phyloP scores from a whole-genome alignment of 208 protist genomes.

The Vickermania spadyakhi region DNA sequence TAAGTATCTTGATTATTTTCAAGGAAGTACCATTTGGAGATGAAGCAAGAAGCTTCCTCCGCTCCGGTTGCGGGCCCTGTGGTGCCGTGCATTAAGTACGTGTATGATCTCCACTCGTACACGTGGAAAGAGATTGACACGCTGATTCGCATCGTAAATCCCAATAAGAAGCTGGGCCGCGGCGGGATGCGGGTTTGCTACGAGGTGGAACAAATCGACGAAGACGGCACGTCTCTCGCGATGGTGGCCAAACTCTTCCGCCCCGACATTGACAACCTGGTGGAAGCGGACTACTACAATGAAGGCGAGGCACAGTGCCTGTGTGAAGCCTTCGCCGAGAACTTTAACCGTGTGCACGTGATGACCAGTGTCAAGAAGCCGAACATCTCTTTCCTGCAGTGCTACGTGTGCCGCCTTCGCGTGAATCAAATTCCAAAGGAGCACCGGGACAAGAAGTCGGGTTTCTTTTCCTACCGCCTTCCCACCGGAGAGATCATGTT shows the following conservation, averaged over 20 bases:
- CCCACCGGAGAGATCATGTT: constrained; percentile 68
- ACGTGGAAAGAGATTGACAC: constrained; percentile 51
- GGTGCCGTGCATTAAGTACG: constrained; percentile 48
- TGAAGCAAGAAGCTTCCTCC: not conserved
- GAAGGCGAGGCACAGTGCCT: constrained; percentile 82
- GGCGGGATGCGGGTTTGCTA: constrained; percentile 83
- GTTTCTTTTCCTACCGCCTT: constrained; percentile 70
- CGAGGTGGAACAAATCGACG: constrained; percentile 75
- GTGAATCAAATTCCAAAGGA: constrained; percentile 33
- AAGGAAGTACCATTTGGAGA: not conserved
- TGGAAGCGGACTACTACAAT: constrained; percentile 84
- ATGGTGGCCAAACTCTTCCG: constrained; percentile 87
- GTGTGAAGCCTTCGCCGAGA: constrained; percentile 73
- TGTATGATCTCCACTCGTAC: constrained; percentile 51
- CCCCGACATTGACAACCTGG: constrained; percentile 50
- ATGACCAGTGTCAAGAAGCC: constrained; percentile 26
- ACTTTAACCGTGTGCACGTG: constrained; percentile 63
- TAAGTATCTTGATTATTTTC: not conserved
- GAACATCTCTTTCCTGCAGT: constrained; percentile 79
- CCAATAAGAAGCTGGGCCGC: constrained; percentile 34
- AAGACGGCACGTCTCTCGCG: constrained; percentile 33
- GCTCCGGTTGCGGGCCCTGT: not conserved
- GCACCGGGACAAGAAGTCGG: constrained; percentile 26
- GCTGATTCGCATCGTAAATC: constrained; percentile 39
- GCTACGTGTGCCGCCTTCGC: constrained; percentile 70